Evolutionary conservation across 225 moss, liverwort and hornwort genomes (phyloP), one percentile per base, ranked within the genome.

Genomic region (Takakia lepidozioides): DNA sequence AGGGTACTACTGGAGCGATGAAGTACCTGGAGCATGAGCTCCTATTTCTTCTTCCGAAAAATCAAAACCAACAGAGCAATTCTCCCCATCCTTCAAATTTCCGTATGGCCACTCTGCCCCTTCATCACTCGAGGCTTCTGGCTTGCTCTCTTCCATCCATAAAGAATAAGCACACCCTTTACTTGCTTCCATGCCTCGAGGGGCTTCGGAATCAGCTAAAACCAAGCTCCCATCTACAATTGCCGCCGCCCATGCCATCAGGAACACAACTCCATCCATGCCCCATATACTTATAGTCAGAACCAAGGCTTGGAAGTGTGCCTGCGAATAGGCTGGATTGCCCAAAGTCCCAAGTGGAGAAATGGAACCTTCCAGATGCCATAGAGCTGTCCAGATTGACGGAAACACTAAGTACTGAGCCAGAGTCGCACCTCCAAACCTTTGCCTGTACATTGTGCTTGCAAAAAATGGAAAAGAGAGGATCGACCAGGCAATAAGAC

Each of bases 211-310:
- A 57, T 70, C 48, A 63, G 47, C 22, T 21, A 46, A 4, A 46
- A 49, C 38, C 40, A 64, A 19, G 42, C 70, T 63, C 47, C 64
- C 48, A 28, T 70, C 48, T 14, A 55, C 18, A 17, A 70, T 14
- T 30, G 70, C 28, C 19, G 70, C 64, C 5, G 70, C 64, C 54
- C 39, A 52, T 1, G 70, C 54, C 64, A 70, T 63, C 10, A 70
- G 58, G 23, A 70, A 70, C 21, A 64, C 28, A 29, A 64, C 44
- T 16, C 64, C 64, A 30, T 70, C 70, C 23, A 63, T 27, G 7
- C 70, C 70, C 59, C 59, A 70, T 25, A 64, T 43, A 43, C 52
- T 46, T 1, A 15, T 48, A 3, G 64, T 64, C 47, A 63, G 43
- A 41, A 70, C 70, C 17, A 70, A 16, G 8, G 70, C 63, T 22